phyloP scores from a whole-genome alignment of 495 filamentous ascomycete species.

The Aspergillus baeticus region DNA sequence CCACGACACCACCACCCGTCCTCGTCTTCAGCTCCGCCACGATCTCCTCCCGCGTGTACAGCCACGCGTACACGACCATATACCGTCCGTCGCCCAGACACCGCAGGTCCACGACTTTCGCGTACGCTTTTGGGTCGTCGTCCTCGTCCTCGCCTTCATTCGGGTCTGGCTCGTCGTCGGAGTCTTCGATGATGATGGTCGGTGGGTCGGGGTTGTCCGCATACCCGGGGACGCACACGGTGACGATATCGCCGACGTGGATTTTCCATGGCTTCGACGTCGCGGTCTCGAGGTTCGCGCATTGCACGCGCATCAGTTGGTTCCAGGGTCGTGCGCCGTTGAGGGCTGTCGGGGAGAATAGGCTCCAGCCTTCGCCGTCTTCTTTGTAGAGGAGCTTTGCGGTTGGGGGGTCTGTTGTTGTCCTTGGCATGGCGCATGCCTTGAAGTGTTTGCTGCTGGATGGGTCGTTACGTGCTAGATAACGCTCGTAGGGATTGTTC shows the following conservation, averaged over 20 bases:
- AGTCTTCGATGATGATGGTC: no score
- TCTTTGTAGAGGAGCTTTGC: background rate
- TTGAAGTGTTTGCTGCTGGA: no score
- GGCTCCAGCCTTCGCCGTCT: background rate
- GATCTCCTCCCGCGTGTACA: background rate
- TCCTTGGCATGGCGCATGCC: background rate
- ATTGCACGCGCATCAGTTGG: background rate
- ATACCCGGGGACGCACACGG: background rate
- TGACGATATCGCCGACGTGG: background rate
- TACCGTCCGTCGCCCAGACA: background rate
- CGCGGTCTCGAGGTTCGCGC: background rate
- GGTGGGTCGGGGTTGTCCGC: no score
- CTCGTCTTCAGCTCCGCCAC: background rate
- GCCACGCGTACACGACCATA: background rate
- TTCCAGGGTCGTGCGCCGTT: background rate
- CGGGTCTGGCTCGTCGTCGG: no score
- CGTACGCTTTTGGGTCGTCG: background rate
- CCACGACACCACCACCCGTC: no score
- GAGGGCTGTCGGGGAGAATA: background rate
- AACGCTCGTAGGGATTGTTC: no score
- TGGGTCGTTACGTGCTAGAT: no score
- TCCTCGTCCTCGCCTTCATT: no score
- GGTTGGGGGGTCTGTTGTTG: background rate
- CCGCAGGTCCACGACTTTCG: background rate
- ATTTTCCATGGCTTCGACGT: background rate